Conservation (phyloP, 257 asterid species). For the Orobanche coerulescens region DNA sequence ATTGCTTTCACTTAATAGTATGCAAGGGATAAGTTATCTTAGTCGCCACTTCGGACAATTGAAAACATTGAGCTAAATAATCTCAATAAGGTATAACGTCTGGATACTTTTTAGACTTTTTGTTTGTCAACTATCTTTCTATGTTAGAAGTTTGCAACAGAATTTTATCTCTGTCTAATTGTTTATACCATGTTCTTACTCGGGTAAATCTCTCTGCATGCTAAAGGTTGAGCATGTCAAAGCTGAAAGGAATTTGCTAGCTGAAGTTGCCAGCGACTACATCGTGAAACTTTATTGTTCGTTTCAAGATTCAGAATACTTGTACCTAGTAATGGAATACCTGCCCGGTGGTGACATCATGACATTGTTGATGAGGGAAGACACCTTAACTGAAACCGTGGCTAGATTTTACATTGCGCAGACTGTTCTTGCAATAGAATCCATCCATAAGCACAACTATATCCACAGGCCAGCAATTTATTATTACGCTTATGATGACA, state of each 20-base stretch:
- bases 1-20: too few species aligned
- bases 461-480: constrained; percentile 25
- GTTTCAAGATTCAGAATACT: constrained; percentile 66
- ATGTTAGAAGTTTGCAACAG: background rate
- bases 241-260: constrained; percentile 72
- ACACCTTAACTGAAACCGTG: constrained; percentile 61
- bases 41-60: too few species aligned
- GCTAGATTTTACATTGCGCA: constrained; percentile 64
- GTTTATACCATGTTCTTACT: background rate
- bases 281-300: constrained; percentile 66
- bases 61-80: too few species aligned
- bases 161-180: background rate
- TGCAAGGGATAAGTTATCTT: too few species aligned
- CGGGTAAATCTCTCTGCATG: constrained; percentile 13
- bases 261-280: constrained; percentile 56
- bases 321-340: constrained; percentile 74
- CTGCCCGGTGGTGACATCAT: constrained; percentile 75
- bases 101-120: too few species aligned
- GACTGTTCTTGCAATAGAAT: constrained; percentile 64
- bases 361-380: constrained; percentile 74
- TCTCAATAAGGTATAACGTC: too few species aligned
- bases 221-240: constrained; percentile 64
- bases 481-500: background rate
- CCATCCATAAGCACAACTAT: constrained; percentile 57
- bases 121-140: background rate